Evolutionary conservation across 345 rosid genomes (phyloP), one percentile per base, ranked within the genome.

Genomic region (Eucalyptus microcorys): DNA sequence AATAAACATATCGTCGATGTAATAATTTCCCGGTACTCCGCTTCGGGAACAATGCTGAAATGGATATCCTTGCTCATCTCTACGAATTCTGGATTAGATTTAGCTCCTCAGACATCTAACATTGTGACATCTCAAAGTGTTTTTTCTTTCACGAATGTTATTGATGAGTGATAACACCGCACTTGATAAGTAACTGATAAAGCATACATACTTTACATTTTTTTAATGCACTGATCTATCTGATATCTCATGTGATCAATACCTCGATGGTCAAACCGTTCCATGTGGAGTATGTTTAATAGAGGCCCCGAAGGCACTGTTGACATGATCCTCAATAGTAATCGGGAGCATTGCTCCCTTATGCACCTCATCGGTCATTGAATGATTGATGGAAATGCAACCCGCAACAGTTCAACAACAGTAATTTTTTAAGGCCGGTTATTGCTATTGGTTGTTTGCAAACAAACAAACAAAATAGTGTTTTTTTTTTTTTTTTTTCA

Each of bases 71-170:
- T n/a, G 19, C 37, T 64, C 37, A 64, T 64, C 21, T 14, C 76
- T 14, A 14, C 0, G 3, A n/a, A 64, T 64, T 64, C 37, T 3
- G 0, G 16, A 14, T 64, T 64, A 7, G 76, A 64, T n/a, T 4
- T 10, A n/a, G 8, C 37, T 64, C 37, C 17, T 7, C 10, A 15
- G 0, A 16, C 19, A 64, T n/a, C 17, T 64, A n/a, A n/a, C 9
- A 12, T 64, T 61, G 34, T 2, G 5, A n/a, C 37, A n/a, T 16
- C 5, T 14, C 17, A 64, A 30, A 30, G 34, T 14, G 21, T 14
- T 30, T 14, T 10, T 64, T 30, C 37, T 64, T n/a, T 7, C 19
- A n/a, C 19, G 0, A 30, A 14, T 64, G 10, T 64, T 7, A 10
- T 64, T 16, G 37, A 14, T 7, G 76, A n/a, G 37, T 64, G 3